These are phyloP conservation scores for Tylopilus balloui DNA, from an alignment of 768 basidiomycete species.

Conservation along the genomic window DNA sequence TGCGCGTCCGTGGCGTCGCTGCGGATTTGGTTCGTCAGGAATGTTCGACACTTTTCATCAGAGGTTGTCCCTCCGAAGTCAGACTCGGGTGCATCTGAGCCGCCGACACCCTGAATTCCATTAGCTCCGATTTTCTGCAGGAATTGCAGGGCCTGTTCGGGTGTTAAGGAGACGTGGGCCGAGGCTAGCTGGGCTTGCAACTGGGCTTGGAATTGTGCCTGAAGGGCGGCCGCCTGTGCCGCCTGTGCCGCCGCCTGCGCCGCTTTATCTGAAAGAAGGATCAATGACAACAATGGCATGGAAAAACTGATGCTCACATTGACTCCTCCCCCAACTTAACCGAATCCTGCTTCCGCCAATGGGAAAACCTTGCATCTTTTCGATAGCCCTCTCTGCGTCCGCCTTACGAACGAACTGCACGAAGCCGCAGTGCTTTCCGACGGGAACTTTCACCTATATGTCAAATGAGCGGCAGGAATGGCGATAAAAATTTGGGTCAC, in stretches of 20 bases:
- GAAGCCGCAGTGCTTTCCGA: conserved; percentile 93
- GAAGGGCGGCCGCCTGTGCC: conserved; percentile 69
- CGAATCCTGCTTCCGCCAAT: conserved; percentile 89
- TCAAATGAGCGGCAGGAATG: conserved; percentile 1
- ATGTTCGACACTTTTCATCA: conserved; percentile 25
- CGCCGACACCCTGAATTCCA: conserved; percentile 31
- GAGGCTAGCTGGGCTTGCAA: conserved; percentile 31
- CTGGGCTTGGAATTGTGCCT: conserved; percentile 40
- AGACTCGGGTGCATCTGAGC: conserved; percentile 10
- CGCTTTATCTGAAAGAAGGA: conserved; percentile 62
- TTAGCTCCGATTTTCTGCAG: conserved; percentile 51
- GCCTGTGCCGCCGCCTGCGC: conserved; percentile 86
- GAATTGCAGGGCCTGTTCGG: conserved; percentile 60
- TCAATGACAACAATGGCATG: conserved; percentile 2
- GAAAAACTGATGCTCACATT: conserved; percentile 47
- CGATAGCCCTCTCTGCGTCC: conserved; percentile 89
- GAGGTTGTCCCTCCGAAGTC: conserved; percentile 15
- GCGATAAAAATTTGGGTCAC: conserved; percentile 9
- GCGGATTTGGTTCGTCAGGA: conserved; percentile 18
- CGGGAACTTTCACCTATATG: conserved; percentile 86
- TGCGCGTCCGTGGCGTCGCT: conserved; percentile 13
- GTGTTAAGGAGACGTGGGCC: conserved; percentile 36
- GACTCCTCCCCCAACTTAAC: conserved; percentile 89
- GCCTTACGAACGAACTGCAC: conserved; percentile 91
- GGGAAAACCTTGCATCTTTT: conserved; percentile 96